These are phyloP conservation scores for Ilyonectria robusta DNA, from an alignment of 2,329 filamentous ascomycete genomes.

Conservation along the genomic window DNA sequence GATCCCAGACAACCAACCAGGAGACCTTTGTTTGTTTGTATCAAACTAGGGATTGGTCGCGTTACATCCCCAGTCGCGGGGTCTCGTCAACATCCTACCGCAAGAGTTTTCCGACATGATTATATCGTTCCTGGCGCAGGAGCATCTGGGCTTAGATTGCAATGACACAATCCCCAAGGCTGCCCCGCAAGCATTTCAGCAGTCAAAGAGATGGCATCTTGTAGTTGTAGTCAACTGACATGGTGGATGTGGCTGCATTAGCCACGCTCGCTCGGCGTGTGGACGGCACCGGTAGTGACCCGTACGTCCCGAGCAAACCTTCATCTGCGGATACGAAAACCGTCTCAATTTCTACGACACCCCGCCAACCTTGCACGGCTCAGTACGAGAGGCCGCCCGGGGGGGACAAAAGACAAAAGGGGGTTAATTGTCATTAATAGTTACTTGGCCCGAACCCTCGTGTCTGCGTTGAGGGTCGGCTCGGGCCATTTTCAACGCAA, in stretches of 20 bases:
- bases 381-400: neutral
- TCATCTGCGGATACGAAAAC: constrained; percentile 18
- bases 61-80: neutral
- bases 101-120: too few species aligned
- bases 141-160: too few species aligned
- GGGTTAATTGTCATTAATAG: neutral
- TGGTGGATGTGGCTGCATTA: constrained; percentile 20
- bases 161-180: too few species aligned
- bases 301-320: neutral
- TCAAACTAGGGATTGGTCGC: neutral
- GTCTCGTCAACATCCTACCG: neutral
- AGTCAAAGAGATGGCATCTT: too few species aligned
- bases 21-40: neutral
- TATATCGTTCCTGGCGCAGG: too few species aligned
- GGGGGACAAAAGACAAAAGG: neutral
- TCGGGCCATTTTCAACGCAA: neutral
- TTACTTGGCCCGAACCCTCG: neutral
- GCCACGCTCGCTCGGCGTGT: constrained; percentile 9
- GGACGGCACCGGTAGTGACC: too few species aligned
- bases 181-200: too few species aligned
- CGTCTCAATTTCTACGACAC: neutral
- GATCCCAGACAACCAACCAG: too few species aligned
- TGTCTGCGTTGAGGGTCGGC: neutral
- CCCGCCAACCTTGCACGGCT: neutral
- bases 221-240: too few species aligned